phyloP scores from a whole-genome alignment of 2,329 filamentous ascomycete species.

The Diplodia seriata region DNA sequence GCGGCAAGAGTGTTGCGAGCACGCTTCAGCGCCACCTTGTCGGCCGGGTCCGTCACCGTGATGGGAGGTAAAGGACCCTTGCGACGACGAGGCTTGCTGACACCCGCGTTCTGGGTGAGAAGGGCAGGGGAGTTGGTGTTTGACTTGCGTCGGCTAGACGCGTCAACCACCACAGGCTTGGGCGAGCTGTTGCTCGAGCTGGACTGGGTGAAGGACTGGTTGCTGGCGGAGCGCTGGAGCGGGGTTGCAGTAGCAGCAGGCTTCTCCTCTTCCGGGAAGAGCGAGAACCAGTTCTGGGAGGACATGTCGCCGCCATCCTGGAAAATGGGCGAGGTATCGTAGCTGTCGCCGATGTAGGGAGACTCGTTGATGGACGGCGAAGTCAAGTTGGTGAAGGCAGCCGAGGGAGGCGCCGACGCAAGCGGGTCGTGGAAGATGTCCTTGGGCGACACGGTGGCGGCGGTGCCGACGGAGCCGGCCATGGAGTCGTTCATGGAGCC shows the following conservation, averaged over 20 bases:
- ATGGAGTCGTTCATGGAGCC: slow-evolving; percentile 54
- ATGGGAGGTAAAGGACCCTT: slow-evolving; percentile 84
- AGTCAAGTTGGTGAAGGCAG: slow-evolving; percentile 81
- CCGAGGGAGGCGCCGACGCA: slow-evolving; percentile 80
- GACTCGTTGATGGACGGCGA: slow-evolving; percentile 82
- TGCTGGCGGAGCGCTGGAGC: slow-evolving; percentile 53
- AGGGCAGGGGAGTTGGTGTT: slow-evolving; percentile 53
- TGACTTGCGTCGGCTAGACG: slow-evolving; percentile 48
- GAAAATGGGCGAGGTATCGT: slow-evolving; percentile 81
- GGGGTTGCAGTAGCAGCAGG: slow-evolving; percentile 40
- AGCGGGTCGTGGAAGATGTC: slow-evolving; percentile 76
- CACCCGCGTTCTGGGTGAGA: slow-evolving; percentile 71
- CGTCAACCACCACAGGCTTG: slow-evolving; percentile 38
- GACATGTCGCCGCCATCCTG: slow-evolving; percentile 63
- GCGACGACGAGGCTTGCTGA: slow-evolving; percentile 72
- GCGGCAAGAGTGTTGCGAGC: slow-evolving; percentile 92
- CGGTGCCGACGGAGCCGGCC: slow-evolving; percentile 38
- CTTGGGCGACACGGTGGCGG: slow-evolving; percentile 78
- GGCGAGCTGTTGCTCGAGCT: slow-evolving; percentile 48
- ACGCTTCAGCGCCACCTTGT: slow-evolving; percentile 86
- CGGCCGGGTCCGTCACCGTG: slow-evolving; percentile 70
- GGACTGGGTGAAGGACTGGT: slow-evolving; percentile 46
- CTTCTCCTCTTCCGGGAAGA: slow-evolving; percentile 66
- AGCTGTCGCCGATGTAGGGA: slow-evolving; percentile 72
- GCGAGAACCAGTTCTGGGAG: slow-evolving; percentile 70